Evolutionary conservation across 208 protist genomes (phyloP).

Genomic region (Trypanosoma cruzi): DNA sequence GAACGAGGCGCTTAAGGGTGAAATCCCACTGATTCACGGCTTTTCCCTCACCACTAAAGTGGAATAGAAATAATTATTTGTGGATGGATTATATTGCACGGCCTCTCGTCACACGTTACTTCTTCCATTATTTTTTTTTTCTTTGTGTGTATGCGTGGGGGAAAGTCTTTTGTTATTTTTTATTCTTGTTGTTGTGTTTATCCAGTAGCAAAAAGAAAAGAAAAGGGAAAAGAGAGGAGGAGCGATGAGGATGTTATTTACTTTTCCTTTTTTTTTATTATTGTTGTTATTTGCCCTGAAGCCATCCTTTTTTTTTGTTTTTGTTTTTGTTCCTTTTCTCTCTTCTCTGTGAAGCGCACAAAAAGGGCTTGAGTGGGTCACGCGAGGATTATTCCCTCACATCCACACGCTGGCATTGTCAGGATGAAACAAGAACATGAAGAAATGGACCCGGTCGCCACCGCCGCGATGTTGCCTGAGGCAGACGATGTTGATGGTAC

Average conservation of each 20-base stretch:
- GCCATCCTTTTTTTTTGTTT: neutral
- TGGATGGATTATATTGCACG: neutral
- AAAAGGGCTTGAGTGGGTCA: neutral
- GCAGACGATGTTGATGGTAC: neutral
- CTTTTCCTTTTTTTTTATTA: too few relatives aligned
- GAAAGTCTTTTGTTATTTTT: neutral
- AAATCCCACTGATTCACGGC: slow-evolving; percentile 87
- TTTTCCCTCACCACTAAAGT: slow-evolving; percentile 78
- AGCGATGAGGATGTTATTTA: too few relatives aligned
- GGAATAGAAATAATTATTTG: slow-evolving; percentile 12
- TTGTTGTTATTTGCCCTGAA: too few relatives aligned
- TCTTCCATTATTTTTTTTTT: neutral
- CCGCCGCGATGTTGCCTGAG: neutral
- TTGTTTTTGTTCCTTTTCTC: too few relatives aligned
- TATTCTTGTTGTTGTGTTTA: too few relatives aligned
- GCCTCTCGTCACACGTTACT: neutral
- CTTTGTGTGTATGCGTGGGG: too few relatives aligned
- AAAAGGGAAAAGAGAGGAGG: too few relatives aligned
- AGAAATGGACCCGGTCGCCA: neutral
- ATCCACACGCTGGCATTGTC: neutral
- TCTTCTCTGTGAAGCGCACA: too few relatives aligned
- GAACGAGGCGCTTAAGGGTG: slow-evolving; percentile 73
- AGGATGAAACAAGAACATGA: neutral
- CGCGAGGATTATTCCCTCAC: neutral
- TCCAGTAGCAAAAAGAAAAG: too few relatives aligned